Conservation (phyloP, 202 grass and related monocot genomes). For the Musa balbisiana region DNA sequence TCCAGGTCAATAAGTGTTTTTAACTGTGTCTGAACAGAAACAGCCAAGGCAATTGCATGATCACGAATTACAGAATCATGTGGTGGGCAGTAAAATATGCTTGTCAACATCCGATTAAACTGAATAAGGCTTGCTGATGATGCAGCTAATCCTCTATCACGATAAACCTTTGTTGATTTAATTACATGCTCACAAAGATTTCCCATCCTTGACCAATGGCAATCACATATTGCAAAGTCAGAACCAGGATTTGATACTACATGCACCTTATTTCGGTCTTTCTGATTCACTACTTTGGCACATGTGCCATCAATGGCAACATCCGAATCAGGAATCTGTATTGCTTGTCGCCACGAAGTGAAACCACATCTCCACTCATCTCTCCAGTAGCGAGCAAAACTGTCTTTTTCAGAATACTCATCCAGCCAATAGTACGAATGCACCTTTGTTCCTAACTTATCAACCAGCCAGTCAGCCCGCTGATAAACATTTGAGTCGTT, state of each 20-base stretch:
- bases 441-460: constrained; percentile 85
- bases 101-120: constrained; percentile 60
- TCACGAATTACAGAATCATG: constrained; percentile 61
- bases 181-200: constrained; percentile 84
- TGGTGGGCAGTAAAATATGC: constrained; percentile 58
- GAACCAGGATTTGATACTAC: constrained; percentile 56
- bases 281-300: constrained; percentile 59
- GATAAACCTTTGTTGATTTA: constrained; percentile 55
- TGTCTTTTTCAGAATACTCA: constrained; percentile 72
- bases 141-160: constrained; percentile 50
- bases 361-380: constrained; percentile 72
- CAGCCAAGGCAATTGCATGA: constrained; percentile 64
- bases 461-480: constrained; percentile 77
- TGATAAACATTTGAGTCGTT: constrained; percentile 47
- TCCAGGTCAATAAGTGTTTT: constrained; percentile 31
- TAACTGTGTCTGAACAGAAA: constrained; percentile 70
- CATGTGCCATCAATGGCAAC: constrained; percentile 50
- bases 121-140: constrained; percentile 49
- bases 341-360: constrained; percentile 54
- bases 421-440: constrained; percentile 96
- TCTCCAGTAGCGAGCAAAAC: constrained; percentile 78
- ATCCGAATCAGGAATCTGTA: constrained; percentile 60
- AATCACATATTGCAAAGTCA: constrained; percentile 82
- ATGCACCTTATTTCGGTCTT: constrained; percentile 52
- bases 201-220: constrained; percentile 69